Evolutionary conservation across 2,329 filamentous ascomycete species (phyloP).

Genomic region (Colletotrichum melonis): DNA sequence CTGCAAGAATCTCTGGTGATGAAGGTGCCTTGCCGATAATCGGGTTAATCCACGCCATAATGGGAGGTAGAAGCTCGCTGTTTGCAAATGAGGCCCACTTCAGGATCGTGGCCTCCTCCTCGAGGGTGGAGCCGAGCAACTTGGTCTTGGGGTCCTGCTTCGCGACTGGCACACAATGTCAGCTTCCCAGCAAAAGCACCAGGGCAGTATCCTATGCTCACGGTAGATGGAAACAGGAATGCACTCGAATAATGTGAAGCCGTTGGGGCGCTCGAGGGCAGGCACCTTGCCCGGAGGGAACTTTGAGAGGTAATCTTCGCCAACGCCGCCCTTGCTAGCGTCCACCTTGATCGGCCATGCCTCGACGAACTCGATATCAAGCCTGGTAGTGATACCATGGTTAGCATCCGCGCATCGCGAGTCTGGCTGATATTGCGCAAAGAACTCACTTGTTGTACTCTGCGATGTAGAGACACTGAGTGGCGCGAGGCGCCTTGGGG

Average conservation of each 20-base stretch:
- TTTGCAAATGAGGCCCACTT: conserved; percentile 28
- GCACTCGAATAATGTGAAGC: conserved; percentile 18
- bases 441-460: conserved; percentile 18
- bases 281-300: conserved; percentile 25
- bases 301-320: conserved; percentile 16
- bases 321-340: conserved; percentile 26
- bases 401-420: not conserved
- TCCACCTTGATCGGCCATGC: conserved; percentile 30
- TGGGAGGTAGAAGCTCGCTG: conserved; percentile 25
- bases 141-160: conserved; percentile 27
- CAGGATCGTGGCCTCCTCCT: conserved; percentile 22
- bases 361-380: conserved; percentile 24
- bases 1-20: conserved; percentile 15
- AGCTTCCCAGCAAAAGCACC: not conserved
- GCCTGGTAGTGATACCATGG: not conserved
- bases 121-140: conserved; percentile 21
- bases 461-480: conserved; percentile 26
- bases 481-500: conserved; percentile 26
- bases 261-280: conserved; percentile 15
- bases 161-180: not conserved
- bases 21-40: conserved; percentile 14
- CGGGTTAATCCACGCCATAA: conserved; percentile 29
- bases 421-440: rapidly evolving
- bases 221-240: conserved; percentile 23
- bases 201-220: not conserved